Evolutionary conservation across 2,329 filamentous ascomycete genomes (phyloP).

Genomic region (Alternaria solani): DNA sequence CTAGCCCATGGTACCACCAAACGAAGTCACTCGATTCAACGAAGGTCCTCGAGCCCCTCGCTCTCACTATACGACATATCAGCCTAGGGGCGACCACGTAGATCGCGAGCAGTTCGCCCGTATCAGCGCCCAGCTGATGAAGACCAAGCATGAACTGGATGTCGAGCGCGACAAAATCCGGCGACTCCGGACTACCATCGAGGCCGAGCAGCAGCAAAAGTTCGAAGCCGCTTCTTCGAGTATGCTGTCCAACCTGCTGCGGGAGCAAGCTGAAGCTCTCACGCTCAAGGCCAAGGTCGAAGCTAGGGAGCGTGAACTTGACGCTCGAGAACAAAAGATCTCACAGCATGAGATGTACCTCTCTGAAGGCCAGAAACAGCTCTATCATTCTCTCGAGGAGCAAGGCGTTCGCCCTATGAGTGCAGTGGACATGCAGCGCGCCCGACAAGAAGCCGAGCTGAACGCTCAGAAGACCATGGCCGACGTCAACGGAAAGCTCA

Average conservation of each 20-base stretch:
- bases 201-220: constrained; percentile 17
- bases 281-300: constrained; percentile 13
- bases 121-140: constrained; percentile 20
- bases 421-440: constrained; percentile 12
- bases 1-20: background rate
- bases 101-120: constrained; percentile 22
- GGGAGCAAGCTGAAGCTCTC: constrained; percentile 24
- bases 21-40: background rate
- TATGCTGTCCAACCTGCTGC: constrained; percentile 22
- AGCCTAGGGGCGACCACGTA: background rate
- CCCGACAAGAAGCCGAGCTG: constrained; percentile 17
- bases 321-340: constrained; percentile 22
- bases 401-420: constrained; percentile 18
- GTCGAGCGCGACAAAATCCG: constrained; percentile 22
- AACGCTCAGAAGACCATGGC: constrained; percentile 1
- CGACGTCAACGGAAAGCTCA: constrained; percentile 14
- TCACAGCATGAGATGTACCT: constrained; percentile 31
- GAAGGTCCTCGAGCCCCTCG: constrained; percentile 8
- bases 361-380: constrained; percentile 32
- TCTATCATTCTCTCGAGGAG: constrained; percentile 19
- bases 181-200: constrained; percentile 14
- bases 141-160: constrained; percentile 23
- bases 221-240: constrained; percentile 17
- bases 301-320: constrained; percentile 20
- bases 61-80: background rate